phyloP scores from a whole-genome alignment of 1,139 yeast species.

The Scheffersomyces stambukii region DNA sequence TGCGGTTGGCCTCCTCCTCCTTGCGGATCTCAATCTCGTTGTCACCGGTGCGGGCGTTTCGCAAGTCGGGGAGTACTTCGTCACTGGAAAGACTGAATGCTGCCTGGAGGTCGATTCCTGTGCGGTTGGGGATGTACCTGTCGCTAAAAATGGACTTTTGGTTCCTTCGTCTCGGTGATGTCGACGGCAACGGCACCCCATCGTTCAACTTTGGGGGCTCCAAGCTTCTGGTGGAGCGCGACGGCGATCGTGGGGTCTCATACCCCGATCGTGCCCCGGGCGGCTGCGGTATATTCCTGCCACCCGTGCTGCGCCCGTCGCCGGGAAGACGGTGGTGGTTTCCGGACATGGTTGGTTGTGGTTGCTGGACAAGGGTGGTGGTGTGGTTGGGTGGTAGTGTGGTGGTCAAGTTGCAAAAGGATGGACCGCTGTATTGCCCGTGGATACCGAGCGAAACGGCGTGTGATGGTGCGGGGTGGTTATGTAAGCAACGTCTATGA shows the following conservation, averaged over 20 bases:
- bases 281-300: slow-evolving; percentile 3
- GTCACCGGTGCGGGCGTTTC: slow-evolving; percentile 27
- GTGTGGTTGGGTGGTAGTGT: too few relatives aligned
- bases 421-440: too few relatives aligned
- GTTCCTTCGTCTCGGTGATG: slow-evolving; percentile 38
- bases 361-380: too few relatives aligned
- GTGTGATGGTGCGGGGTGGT: too few relatives aligned
- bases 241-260: slow-evolving; percentile 41
- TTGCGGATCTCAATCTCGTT: slow-evolving; percentile 65
- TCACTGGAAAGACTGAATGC: slow-evolving; percentile 67
- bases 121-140: slow-evolving; percentile 80
- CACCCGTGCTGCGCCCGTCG: too few relatives aligned
- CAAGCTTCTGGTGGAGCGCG: slow-evolving; percentile 32
- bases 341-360: too few relatives aligned
- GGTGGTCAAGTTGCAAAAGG: too few relatives aligned
- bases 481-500: too few relatives aligned
- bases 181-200: slow-evolving; percentile 20
- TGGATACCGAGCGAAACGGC: too few relatives aligned
- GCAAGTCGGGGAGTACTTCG: slow-evolving; percentile 36
- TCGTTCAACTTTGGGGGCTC: slow-evolving; percentile 33
- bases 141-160: slow-evolving; percentile 60
- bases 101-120: slow-evolving; percentile 84
- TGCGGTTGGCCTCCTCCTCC: slow-evolving; percentile 80
- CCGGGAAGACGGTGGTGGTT: too few relatives aligned
- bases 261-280: too few relatives aligned